phyloP scores from a whole-genome alignment of 1,284 basidiomycete species.

The Coniferiporia sulphurascens region DNA sequence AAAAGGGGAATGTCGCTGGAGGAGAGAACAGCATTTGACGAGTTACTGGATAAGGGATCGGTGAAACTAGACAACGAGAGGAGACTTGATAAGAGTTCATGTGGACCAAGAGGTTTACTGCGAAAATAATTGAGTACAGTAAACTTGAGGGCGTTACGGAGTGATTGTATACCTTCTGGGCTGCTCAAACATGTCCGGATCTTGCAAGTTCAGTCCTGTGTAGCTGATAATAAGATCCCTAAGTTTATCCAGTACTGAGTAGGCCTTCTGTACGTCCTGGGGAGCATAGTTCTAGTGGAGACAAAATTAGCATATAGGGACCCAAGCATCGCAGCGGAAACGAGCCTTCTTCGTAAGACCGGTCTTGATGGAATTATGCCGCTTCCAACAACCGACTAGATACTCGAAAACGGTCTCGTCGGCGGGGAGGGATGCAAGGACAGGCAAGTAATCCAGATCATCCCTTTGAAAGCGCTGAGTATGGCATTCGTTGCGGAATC shows the following conservation, averaged over 20 bases:
- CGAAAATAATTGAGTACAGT: constrained; percentile 14
- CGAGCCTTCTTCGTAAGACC: constrained; percentile 59
- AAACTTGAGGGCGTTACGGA: neutral
- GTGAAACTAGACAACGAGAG: constrained; percentile 65
- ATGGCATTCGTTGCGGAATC: neutral
- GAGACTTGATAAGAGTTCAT: constrained; percentile 74
- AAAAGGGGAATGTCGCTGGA: constrained; percentile 65
- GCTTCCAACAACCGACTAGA: constrained; percentile 88
- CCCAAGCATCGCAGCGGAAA: constrained; percentile 8
- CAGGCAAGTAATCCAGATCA: constrained; percentile 74
- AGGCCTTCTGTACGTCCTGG: constrained; percentile 58
- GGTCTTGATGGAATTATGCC: constrained; percentile 57
- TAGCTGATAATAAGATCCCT: constrained; percentile 86
- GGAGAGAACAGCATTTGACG: constrained; percentile 31
- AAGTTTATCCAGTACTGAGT: constrained; percentile 63
- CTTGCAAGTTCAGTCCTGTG: constrained; percentile 84
- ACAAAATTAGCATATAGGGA: neutral
- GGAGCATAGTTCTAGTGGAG: constrained; percentile 51
- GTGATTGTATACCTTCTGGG: constrained; percentile 57
- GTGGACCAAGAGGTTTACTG: constrained; percentile 66
- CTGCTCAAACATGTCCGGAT: constrained; percentile 93
- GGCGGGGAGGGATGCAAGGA: constrained; percentile 74
- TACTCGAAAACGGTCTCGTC: constrained; percentile 89
- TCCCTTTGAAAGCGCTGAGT: constrained; percentile 43
- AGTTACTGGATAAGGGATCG: constrained; percentile 49